Evolutionary conservation across 2,329 filamentous ascomycete genomes (phyloP).

Genomic region (Capronia epimyces): DNA sequence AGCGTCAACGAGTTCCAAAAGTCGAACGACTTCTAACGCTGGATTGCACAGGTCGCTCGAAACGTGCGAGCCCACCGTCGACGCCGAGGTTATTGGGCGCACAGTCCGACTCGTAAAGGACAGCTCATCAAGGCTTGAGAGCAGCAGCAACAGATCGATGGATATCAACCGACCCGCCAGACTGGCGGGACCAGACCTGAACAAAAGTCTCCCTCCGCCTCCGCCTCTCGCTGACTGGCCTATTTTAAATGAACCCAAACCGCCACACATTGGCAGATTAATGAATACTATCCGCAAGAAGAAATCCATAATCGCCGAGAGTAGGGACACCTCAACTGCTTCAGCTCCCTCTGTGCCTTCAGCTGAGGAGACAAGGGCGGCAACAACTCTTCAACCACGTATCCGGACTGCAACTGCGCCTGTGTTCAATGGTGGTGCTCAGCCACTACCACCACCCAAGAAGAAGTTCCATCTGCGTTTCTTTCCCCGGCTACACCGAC

Average conservation of each 20-base stretch:
- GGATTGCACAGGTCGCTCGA: constrained; percentile 16
- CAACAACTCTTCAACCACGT: constrained; percentile 1
- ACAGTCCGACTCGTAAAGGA: constrained; percentile 20
- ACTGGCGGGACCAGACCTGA: constrained; percentile 18
- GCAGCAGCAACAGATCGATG: constrained; percentile 12
- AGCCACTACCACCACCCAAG: constrained; percentile 8
- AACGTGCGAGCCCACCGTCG: constrained; percentile 7
- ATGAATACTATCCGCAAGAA: constrained; percentile 25
- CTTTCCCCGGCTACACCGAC: constrained; percentile 18
- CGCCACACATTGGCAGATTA: constrained; percentile 20
- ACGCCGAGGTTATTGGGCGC: constrained; percentile 11
- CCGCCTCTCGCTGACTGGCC: constrained; percentile 5
- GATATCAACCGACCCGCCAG: constrained; percentile 11
- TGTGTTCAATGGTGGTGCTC: not conserved
- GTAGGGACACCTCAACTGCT: constrained; percentile 10
- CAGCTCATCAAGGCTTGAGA: constrained; percentile 9
- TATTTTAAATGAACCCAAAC: constrained; percentile 13
- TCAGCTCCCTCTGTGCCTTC: constrained; percentile 10
- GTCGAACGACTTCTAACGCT: constrained; percentile 12
- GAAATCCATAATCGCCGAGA: constrained; percentile 18
- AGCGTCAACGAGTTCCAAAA: constrained; percentile 9
- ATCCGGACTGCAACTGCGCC: constrained; percentile 1
- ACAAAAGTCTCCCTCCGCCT: constrained; percentile 23
- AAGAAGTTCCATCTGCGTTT: constrained; percentile 19
- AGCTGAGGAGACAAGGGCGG: not conserved